Evolutionary conservation across 139 green algal genomes (phyloP), one percentile per base, ranked within the genome.

Genomic region (Ostreobium quekettii): DNA sequence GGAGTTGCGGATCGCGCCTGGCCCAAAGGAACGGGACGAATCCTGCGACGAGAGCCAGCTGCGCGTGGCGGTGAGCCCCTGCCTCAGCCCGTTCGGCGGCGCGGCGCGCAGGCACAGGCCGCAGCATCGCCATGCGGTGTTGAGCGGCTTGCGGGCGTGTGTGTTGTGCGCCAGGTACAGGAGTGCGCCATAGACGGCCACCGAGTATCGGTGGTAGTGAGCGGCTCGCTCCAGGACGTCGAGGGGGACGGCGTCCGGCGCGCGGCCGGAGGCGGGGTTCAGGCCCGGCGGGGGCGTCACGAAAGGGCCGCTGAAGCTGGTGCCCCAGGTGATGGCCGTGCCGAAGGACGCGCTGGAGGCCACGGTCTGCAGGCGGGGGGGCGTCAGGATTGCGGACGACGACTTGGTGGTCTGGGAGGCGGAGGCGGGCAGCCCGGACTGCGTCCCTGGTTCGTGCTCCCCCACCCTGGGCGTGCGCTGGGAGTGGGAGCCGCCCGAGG

Each of bases 151-250:
- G 30, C 42, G 49, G 7, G 37, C 61, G 19, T 36, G 53, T n/a
- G n/a, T n/a, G n/a, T n/a, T n/a, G n/a, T n/a, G n/a, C n/a, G 61
- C 61, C 36, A 68, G 35, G 42, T 68, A 68, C 36, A 68, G 35
- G 3, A 68, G 35, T 24, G 61, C 61, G 19, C 61, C 61, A 53
- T 68, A 68, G 35, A 38, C 38, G 8, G 61, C 61, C 35, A 68
- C 19, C 5, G 61, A 36, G 53, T 68, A 68, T 24, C 61, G 61
- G 53, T 68, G 61, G 31, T 68, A 68, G 49, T 49, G 37, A 26
- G 36, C 37, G 37, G 53, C 53, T 56, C 36, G 49, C 35, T 68
- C 61, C 8, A 68, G 42, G 22, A 28, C 35, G 11, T 57, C 36
- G 15, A 53, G 19, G 11, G 42, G 42, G 19, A 53, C 42, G 15